Percentiles rank a stretch among this genome's conserved stretches.
Conservation (phyloP, 1,284 basidiomycete species). For the Golubevia pallescens region DNA sequence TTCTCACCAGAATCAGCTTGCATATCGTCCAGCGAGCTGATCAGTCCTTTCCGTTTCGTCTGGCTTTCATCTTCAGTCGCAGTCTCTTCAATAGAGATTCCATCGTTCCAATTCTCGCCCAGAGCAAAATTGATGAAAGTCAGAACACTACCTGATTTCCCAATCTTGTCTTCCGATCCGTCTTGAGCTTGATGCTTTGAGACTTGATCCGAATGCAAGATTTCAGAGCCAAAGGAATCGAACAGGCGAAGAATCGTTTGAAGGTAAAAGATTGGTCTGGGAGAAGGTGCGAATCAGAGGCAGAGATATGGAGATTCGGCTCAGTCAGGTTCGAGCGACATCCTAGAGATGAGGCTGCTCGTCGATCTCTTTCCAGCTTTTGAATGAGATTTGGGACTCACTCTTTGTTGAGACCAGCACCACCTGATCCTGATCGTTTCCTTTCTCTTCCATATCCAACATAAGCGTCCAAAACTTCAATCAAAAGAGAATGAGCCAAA, state of each 20-base stretch:
- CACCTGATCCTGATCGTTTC: slow-evolving; percentile 2
- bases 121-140: slow-evolving; percentile 51
- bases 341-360: neutral
- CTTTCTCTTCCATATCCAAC: slow-evolving; percentile 21
- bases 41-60: neutral
- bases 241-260: slow-evolving; percentile 50
- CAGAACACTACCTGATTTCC: slow-evolving; percentile 20
- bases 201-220: slow-evolving; percentile 37
- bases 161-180: too few relatives aligned
- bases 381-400: slow-evolving; percentile 14
- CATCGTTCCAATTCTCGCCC: slow-evolving; percentile 10
- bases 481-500: slow-evolving; percentile 23
- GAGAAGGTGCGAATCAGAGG: neutral
- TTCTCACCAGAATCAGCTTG: slow-evolving; percentile 1
- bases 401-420: slow-evolving; percentile 10
- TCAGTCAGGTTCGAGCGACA: neutral
- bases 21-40: neutral
- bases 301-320: neutral
- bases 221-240: slow-evolving; percentile 40
- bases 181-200: too few relatives aligned
- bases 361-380: slow-evolving; percentile 4
- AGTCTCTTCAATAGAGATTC: too few relatives aligned
- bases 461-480: slow-evolving; percentile 28
- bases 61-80: slow-evolving; percentile 2
- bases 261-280: slow-evolving; percentile 24